Conservation (phyloP, 495 filamentous ascomycete species). For the Cryomyces minteri region DNA sequence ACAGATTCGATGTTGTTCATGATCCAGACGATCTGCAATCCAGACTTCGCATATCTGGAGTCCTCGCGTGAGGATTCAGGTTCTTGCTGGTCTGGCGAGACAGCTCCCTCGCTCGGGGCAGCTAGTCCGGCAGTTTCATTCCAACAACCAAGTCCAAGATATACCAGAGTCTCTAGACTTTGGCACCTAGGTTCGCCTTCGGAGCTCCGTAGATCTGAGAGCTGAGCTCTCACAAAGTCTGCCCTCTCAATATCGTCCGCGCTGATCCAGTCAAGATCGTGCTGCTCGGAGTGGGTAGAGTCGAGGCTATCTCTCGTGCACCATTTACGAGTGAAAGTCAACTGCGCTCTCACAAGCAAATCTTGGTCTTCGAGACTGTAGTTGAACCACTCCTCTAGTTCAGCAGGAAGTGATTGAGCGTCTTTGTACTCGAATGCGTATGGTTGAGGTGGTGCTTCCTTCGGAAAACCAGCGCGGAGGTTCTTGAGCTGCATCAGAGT, state of each 20-base stretch:
- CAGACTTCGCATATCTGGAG: constrained; percentile 7
- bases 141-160: constrained; percentile 65
- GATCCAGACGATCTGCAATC: constrained; percentile 18
- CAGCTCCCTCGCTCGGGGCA: background rate
- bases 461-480: constrained; percentile 67
- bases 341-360: constrained; percentile 46
- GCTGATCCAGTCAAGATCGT: constrained; percentile 31
- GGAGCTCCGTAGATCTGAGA: constrained; percentile 5
- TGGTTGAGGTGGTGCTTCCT: constrained; percentile 48
- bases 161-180: constrained; percentile 57
- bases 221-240: constrained; percentile 13
- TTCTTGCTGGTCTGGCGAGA: background rate
- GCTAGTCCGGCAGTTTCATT: constrained; percentile 41
- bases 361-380: constrained; percentile 64
- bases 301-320: constrained; percentile 21
- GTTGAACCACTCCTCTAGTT: constrained; percentile 92
- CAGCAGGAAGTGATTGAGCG: constrained; percentile 58
- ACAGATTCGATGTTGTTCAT: constrained; percentile 14
- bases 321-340: constrained; percentile 54
- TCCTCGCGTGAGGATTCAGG: background rate
- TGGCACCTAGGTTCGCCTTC: constrained; percentile 12
- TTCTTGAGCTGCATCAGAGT: constrained; percentile 64
- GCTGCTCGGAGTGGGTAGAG: constrained; percentile 11
- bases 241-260: constrained; percentile 17
- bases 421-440: constrained; percentile 92